A percentile compares a stretch with the other conserved stretches of the same genome.
These are phyloP conservation scores for Echinosophora koreensis DNA, from an alignment of 306 rosid species.

Conservation along the genomic window DNA sequence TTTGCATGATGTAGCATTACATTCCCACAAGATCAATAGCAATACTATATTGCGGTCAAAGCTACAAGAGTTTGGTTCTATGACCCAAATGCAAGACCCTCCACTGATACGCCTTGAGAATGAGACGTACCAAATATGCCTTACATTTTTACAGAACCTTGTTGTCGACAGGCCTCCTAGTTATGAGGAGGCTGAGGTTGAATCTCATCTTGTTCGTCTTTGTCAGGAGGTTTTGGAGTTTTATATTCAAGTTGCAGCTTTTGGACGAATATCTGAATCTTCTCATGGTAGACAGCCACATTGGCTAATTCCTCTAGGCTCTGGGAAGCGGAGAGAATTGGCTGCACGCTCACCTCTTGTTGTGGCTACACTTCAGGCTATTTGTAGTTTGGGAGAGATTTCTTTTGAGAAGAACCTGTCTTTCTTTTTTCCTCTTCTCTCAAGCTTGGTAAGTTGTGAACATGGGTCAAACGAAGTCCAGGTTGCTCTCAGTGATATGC, in stretches of 20 bases:
- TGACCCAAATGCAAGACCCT: constrained; percentile 99
- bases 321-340: constrained; percentile 87
- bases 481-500: constrained; percentile 89
- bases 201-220: constrained; percentile 72
- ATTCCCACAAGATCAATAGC: constrained; percentile 80
- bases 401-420: constrained; percentile 80
- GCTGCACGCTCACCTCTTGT: constrained; percentile 92
- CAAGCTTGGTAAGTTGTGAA: constrained; percentile 88
- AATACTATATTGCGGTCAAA: constrained; percentile 68
- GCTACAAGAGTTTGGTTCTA: constrained; percentile 88
- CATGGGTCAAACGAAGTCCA: constrained; percentile 96
- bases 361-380: constrained; percentile 90
- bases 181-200: constrained; percentile 73
- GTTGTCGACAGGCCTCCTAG: constrained; percentile 69
- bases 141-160: constrained; percentile 88
- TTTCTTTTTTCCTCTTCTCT: constrained; percentile 81
- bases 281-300: constrained; percentile 61
- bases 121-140: constrained; percentile 92
- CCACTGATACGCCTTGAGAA: constrained; percentile 95
- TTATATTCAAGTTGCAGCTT: constrained; percentile 72
- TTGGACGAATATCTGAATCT: constrained; percentile 61
- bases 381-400: constrained; percentile 74
- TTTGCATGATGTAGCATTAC: constrained; percentile 79
- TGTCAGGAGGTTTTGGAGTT: constrained; percentile 82
- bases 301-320: constrained; percentile 87